These are phyloP conservation scores for Candida ficus DNA, from an alignment of 805 yeast species.

Conservation along the genomic window DNA sequence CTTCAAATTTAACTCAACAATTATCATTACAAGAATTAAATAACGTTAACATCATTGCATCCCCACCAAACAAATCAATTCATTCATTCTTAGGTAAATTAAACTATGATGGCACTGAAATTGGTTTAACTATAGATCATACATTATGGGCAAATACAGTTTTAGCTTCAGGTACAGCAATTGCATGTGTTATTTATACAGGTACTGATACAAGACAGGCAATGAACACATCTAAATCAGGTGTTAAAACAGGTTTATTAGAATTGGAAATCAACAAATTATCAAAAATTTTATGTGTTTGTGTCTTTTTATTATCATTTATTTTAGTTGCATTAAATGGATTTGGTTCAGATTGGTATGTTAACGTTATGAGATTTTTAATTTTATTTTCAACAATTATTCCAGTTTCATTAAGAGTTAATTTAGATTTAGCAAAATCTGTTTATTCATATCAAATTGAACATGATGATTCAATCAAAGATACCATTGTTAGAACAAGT, in stretches of 20 bases:
- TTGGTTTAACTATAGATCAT: slow-evolving; percentile 78
- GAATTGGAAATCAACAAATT: slow-evolving; percentile 87
- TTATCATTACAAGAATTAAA: slow-evolving; percentile 46
- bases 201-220: slow-evolving; percentile 94
- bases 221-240: slow-evolving; percentile 82
- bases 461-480: slow-evolving; percentile 74
- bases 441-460: slow-evolving; percentile 95
- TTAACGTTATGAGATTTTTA: slow-evolving; percentile 84
- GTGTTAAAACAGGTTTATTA: slow-evolving; percentile 83
- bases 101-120: slow-evolving; percentile 48
- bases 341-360: slow-evolving; percentile 72
- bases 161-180: slow-evolving; percentile 86
- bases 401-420: slow-evolving; percentile 93
- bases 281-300: slow-evolving; percentile 81
- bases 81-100: slow-evolving; percentile 77
- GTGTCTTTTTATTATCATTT: slow-evolving; percentile 75
- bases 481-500: slow-evolving; percentile 91
- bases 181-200: slow-evolving; percentile 85
- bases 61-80: slow-evolving; percentile 81
- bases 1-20: slow-evolving; percentile 67
- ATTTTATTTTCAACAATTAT: slow-evolving; percentile 92
- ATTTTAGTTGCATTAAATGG: slow-evolving; percentile 79
- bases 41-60: slow-evolving; percentile 56
- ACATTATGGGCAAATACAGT: slow-evolving; percentile 99
- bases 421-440: slow-evolving; percentile 90